Evolutionary conservation across 129 eudicot species (phyloP).

Genomic region (Rutidosis leptorrhynchoides): DNA sequence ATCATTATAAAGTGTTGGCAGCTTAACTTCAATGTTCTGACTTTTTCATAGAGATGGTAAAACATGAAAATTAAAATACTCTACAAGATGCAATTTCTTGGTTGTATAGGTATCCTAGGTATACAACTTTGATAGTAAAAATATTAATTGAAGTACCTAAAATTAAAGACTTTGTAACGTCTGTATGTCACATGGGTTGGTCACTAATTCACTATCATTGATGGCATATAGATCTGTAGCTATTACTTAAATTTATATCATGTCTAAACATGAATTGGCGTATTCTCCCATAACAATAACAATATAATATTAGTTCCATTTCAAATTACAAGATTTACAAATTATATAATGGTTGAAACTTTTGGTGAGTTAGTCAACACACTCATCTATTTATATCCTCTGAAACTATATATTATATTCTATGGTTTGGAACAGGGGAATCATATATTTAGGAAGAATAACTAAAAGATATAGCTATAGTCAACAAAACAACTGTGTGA

Average conservation of each 20-base stretch:
- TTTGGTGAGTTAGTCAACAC: background rate
- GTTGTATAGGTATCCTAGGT: constrained; percentile 4
- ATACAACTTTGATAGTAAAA: background rate
- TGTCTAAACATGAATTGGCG: constrained; percentile 5
- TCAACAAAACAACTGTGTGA: constrained; percentile 36
- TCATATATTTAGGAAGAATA: background rate
- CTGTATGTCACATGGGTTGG: background rate
- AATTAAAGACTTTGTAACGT: background rate
- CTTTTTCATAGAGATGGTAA: background rate
- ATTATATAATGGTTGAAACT: background rate
- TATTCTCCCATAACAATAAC: background rate
- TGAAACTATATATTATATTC: background rate
- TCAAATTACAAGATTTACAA: background rate
- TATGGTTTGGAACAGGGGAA: constrained; percentile 12
- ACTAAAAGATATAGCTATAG: constrained; percentile 15
- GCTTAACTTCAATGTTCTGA: constrained; percentile 9
- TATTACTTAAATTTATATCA: background rate
- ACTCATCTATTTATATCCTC: background rate
- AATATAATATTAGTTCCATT: background rate
- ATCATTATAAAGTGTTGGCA: constrained; percentile 19
- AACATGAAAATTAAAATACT: background rate
- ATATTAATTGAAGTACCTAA: background rate
- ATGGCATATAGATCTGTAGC: background rate
- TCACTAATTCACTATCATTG: background rate
- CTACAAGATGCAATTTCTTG: background rate